Base-by-base conservation (phyloP, 768 basidiomycete genomes). In the Phanerochaete carnosa region DNA sequence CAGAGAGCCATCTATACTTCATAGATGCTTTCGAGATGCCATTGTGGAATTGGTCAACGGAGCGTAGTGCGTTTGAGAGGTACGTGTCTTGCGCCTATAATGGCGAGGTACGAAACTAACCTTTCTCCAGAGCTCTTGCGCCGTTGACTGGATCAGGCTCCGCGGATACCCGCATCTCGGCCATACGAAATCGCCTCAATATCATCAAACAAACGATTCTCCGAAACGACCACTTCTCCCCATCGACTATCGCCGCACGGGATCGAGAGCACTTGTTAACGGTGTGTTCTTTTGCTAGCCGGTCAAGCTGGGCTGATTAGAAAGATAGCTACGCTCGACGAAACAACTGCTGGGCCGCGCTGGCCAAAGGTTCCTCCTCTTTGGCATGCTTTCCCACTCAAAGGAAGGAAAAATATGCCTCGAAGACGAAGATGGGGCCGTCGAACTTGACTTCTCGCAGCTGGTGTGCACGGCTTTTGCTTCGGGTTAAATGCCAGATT, bases 11-110 rank as follows among this genome's bases (percentile, higher is more conserved):
- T 70, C 74, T 98, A 29, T 85, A 86, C 67, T 78, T 98, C 64
- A 78, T 98, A 30, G 86, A 96, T 71, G 89, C 96, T 11, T 96
- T 94, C 67, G 94, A 96, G 55, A 98, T 98, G 95, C 97, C 97
- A 0, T 76, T 87, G 13, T 95, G 95, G 88, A 83, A 89, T 67
- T 99, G 93, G 87, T 94, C 95, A 16, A 76, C 80, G 30, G 92
- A 95, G 68, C 78, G 90, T 60, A 89, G 89, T 49, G 88, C 90
- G 1, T 98, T 98, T 68, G 93, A 94, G 60, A 90, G 85, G 95
- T 96, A 52, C 52, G 26, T 22, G 11, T 22, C 37, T n/a, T 0
- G 5, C 23, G 25, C 5, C 2, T 29, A 56, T 35, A 22, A 29
- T 22, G 37, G 8, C 11, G 3, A 2, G 12, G 50, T 12, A 32